Conservation (phyloP, 2,329 filamentous ascomycete species). For the Ceratocystis alfenasii region DNA sequence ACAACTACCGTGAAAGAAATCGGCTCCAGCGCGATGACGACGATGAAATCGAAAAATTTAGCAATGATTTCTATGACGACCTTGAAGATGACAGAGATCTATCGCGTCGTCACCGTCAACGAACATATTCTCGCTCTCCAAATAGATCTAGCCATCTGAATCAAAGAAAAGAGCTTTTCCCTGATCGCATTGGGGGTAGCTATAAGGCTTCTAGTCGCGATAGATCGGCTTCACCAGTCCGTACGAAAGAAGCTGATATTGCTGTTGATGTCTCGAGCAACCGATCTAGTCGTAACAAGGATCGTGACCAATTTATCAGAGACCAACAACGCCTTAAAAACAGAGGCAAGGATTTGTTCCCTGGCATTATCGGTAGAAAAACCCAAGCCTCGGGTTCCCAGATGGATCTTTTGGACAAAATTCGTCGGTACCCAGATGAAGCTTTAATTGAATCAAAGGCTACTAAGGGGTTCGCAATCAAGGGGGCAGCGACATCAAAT, state of each 20-base stretch:
- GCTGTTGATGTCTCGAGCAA: background rate
- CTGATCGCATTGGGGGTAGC: slow-evolving; percentile 29
- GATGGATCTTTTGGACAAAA: slow-evolving; percentile 15
- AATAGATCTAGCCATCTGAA: slow-evolving; percentile 28
- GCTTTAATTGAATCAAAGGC: background rate
- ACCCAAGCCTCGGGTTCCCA: slow-evolving; percentile 23
- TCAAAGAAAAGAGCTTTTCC: slow-evolving; percentile 53
- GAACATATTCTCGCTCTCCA: slow-evolving; percentile 27
- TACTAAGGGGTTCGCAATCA: slow-evolving; percentile 18
- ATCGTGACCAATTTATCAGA: slow-evolving; percentile 29
- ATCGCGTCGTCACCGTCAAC: slow-evolving; percentile 27
- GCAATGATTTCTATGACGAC: slow-evolving; percentile 76
- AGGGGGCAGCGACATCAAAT: slow-evolving; percentile 11
- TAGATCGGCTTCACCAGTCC: slow-evolving; percentile 42
- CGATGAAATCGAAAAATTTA: slow-evolving; percentile 47
- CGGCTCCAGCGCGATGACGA: slow-evolving; percentile 28
- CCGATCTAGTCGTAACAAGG: slow-evolving; percentile 29
- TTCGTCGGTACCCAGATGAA: background rate
- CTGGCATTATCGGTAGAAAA: slow-evolving; percentile 27
- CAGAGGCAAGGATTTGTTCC: slow-evolving; percentile 33
- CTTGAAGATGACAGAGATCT: slow-evolving; percentile 43
- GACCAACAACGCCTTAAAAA: slow-evolving; percentile 28
- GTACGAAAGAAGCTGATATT: slow-evolving; percentile 30
- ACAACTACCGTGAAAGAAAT: slow-evolving; percentile 35
- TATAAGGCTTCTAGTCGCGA: slow-evolving; percentile 29